phyloP scores from a whole-genome alignment of 805 yeast genomes.

The Vanderwaltozyma polyspora region DNA sequence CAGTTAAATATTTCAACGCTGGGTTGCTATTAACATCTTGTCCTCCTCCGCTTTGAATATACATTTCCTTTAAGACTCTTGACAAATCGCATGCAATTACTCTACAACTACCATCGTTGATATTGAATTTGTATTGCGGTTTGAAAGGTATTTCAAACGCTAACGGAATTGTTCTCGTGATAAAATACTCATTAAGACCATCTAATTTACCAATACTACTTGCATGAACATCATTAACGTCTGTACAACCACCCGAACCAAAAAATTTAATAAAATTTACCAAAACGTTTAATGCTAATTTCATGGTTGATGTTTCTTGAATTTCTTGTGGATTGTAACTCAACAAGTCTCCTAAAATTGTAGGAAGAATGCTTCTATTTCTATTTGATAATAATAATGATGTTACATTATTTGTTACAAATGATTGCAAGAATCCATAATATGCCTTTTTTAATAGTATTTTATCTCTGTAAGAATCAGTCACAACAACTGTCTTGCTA shows the following conservation, averaged over 20 bases:
- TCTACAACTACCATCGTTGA: slow-evolving; percentile 71
- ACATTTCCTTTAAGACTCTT: slow-evolving; percentile 53
- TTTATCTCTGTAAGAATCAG: slow-evolving; percentile 58
- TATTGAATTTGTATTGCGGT: slow-evolving; percentile 44
- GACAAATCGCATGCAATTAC: slow-evolving; percentile 67
- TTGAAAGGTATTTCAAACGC: slow-evolving; percentile 75
- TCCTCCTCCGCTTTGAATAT: slow-evolving; percentile 23
- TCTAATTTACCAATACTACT: slow-evolving; percentile 39
- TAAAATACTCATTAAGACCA: slow-evolving; percentile 59
- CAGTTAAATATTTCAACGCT: slow-evolving; percentile 39
- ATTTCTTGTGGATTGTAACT: slow-evolving; percentile 48
- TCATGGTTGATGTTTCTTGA: slow-evolving; percentile 54
- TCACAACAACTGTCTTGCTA: slow-evolving; percentile 31
- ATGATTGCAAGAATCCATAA: slow-evolving; percentile 54
- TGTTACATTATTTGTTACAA: slow-evolving; percentile 68
- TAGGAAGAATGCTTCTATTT: slow-evolving; percentile 50
- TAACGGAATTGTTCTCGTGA: slow-evolving; percentile 54
- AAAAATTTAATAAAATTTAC: slow-evolving; percentile 50
- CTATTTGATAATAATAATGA: slow-evolving; percentile 63
- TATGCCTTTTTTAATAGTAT: slow-evolving; percentile 57
- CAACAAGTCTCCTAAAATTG: slow-evolving; percentile 50
- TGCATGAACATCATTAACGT: slow-evolving; percentile 43
- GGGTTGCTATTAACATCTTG: slow-evolving; percentile 17
- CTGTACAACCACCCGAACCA: slow-evolving; percentile 60
- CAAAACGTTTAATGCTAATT: slow-evolving; percentile 58